phyloP scores from a whole-genome alignment of 108 stramenopile species.

The Mayamaea pseudoterrestris region DNA sequence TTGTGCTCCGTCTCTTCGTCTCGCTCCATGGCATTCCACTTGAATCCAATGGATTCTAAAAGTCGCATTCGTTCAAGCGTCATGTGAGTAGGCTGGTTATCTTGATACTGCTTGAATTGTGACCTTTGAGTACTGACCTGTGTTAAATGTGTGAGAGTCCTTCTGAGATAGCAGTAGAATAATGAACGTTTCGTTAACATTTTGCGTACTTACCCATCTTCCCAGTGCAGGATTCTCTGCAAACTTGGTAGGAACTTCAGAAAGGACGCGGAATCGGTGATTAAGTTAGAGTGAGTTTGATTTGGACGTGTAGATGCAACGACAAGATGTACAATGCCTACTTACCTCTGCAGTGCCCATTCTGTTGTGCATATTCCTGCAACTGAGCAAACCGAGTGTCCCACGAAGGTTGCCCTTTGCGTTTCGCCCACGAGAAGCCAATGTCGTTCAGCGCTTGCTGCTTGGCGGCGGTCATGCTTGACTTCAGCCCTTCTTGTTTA shows the following conservation, averaged over 20 bases:
- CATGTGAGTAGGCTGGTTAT: constrained; percentile 7
- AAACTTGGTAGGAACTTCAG: constrained; percentile 41
- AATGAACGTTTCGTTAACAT: neutral
- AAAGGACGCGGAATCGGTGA: neutral
- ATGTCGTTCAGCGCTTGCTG: constrained; percentile 22
- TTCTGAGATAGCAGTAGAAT: neutral
- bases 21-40: constrained; percentile 9
- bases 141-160: neutral
- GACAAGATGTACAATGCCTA: constrained; percentile 1
- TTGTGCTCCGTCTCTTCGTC: too few species aligned
- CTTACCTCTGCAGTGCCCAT: constrained; percentile 39
- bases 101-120: constrained; percentile 9
- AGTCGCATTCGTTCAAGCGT: constrained; percentile 12
- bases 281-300: neutral
- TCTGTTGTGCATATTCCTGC: constrained; percentile 15
- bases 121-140: constrained; percentile 4
- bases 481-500: constrained; percentile 17
- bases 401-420: constrained; percentile 43
- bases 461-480: constrained; percentile 27
- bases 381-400: constrained; percentile 32
- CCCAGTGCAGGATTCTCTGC: constrained; percentile 30
- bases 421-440: constrained; percentile 52
- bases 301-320: neutral
- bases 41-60: constrained; percentile 17
- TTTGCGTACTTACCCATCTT: constrained; percentile 46